These are phyloP conservation scores for Clavaria fumosa DNA, from an alignment of 768 basidiomycete genomes.

Conservation along the genomic window DNA sequence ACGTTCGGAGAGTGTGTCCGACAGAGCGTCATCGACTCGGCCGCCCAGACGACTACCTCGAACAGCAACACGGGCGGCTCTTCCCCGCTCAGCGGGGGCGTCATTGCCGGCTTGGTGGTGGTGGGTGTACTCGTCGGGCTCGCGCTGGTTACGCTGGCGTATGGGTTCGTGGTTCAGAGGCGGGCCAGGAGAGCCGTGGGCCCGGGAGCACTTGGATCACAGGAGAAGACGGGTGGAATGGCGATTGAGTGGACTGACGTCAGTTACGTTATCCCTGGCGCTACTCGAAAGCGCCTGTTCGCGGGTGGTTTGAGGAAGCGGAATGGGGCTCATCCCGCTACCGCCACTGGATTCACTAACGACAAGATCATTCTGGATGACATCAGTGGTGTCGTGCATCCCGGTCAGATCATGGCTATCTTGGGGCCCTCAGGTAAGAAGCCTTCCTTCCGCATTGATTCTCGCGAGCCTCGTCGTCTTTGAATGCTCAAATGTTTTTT, in stretches of 20 bases:
- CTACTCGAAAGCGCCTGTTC: conserved; percentile 8
- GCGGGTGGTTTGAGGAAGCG: conserved; percentile 9
- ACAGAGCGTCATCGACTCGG: conserved; percentile 59
- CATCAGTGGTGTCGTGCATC: conserved; percentile 51
- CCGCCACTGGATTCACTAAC: conserved; percentile 19
- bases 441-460: too few species aligned
- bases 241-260: conserved; percentile 55
- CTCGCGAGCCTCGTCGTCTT: too few species aligned
- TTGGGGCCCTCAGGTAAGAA: conserved; percentile 71
- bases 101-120: conserved; percentile 82
- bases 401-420: conserved; percentile 83
- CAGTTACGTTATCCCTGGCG: conserved; percentile 41
- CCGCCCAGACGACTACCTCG: conserved; percentile 21
- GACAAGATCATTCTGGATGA: conserved; percentile 56
- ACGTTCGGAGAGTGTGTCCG: conserved; percentile 80
- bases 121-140: conserved; percentile 51
- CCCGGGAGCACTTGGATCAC: conserved; percentile 24
- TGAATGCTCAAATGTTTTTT: conserved; percentile 1
- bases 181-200: conserved; percentile 35
- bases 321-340: conserved; percentile 8
- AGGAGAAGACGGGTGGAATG: conserved; percentile 28
- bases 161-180: conserved; percentile 48
- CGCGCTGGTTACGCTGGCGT: conserved; percentile 40
- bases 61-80: conserved; percentile 17
- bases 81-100: conserved; percentile 54